Percentiles rank a stretch among this genome's conserved stretches.
Conservation (phyloP, 2,329 filamentous ascomycete species). For the Fusarium irregulare region DNA sequence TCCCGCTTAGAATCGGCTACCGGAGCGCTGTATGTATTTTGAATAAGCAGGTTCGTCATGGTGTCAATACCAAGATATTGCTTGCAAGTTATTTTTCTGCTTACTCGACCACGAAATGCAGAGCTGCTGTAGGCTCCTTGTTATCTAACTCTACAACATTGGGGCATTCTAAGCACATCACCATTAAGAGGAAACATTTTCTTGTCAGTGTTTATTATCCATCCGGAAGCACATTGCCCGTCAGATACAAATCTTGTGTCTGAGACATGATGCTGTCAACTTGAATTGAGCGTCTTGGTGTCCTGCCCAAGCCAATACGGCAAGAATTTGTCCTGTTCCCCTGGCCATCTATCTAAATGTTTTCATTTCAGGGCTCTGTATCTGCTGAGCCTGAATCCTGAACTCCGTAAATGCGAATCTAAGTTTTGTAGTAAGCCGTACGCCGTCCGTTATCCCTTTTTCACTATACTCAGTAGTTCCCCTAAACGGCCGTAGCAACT, state of each 20-base stretch:
- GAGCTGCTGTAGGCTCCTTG: not conserved
- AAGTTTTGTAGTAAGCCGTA: slow-evolving; percentile 15
- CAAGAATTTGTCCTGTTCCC: not conserved
- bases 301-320: not conserved
- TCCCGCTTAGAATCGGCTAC: slow-evolving; percentile 22
- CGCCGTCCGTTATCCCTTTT: slow-evolving; percentile 1
- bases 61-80: not conserved
- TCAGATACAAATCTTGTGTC: not conserved
- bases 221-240: not conserved
- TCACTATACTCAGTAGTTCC: not conserved
- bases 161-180: not conserved
- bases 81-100: slow-evolving; percentile 8
- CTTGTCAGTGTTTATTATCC: not conserved
- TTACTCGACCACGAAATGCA: not conserved
- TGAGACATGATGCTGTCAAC: not conserved
- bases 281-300: not conserved
- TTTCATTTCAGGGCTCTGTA: slow-evolving; percentile 3
- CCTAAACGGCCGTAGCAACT: slow-evolving; percentile 36
- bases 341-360: not conserved
- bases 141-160: not conserved
- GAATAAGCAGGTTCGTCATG: slow-evolving; percentile 8
- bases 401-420: slow-evolving; percentile 41
- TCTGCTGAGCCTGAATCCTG: slow-evolving; percentile 9
- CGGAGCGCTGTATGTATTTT: slow-evolving; percentile 38
- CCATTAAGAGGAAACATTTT: not conserved